These are phyloP conservation scores for Amylocarpus encephaloides DNA, from an alignment of 2,329 filamentous ascomycete species.

Conservation along the genomic window DNA sequence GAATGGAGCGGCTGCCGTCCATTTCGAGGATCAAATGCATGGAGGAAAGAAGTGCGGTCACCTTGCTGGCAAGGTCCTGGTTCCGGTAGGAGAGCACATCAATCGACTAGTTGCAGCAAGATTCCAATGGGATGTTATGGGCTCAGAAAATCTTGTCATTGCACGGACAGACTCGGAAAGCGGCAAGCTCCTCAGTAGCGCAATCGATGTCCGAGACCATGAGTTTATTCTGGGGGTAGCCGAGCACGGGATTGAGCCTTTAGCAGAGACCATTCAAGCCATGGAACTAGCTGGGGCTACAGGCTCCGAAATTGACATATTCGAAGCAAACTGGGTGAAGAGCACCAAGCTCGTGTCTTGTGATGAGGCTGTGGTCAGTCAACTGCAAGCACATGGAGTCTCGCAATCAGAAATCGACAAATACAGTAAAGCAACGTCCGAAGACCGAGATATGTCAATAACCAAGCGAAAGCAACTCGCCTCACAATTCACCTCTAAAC, in stretches of 20 bases:
- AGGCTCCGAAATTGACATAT: conserved; percentile 75
- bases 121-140: conserved; percentile 99
- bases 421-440: conserved; percentile 57
- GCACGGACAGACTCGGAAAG: conserved; percentile 94
- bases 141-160: conserved; percentile 87
- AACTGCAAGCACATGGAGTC: conserved; percentile 62
- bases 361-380: conserved; percentile 78
- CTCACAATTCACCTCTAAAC: conserved; percentile 55
- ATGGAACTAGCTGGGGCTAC: conserved; percentile 80
- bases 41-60: conserved; percentile 98
- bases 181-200: conserved; percentile 81
- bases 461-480: conserved; percentile 70
- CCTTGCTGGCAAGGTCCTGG: conserved; percentile 89
- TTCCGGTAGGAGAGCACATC: conserved; percentile 92
- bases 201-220: conserved; percentile 90
- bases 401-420: conserved; percentile 56
- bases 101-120: conserved; percentile 86
- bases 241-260: conserved; percentile 64
- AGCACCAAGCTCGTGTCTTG: conserved; percentile 79
- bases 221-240: conserved; percentile 91
- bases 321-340: conserved; percentile 85
- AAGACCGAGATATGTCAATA: conserved; percentile 70
- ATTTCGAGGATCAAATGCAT: conserved; percentile 97
- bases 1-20: conserved; percentile 90
- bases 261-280: conserved; percentile 80